Evolutionary conservation across 257 asterid species (phyloP).

Genomic region (Coffea eugenioides): DNA sequence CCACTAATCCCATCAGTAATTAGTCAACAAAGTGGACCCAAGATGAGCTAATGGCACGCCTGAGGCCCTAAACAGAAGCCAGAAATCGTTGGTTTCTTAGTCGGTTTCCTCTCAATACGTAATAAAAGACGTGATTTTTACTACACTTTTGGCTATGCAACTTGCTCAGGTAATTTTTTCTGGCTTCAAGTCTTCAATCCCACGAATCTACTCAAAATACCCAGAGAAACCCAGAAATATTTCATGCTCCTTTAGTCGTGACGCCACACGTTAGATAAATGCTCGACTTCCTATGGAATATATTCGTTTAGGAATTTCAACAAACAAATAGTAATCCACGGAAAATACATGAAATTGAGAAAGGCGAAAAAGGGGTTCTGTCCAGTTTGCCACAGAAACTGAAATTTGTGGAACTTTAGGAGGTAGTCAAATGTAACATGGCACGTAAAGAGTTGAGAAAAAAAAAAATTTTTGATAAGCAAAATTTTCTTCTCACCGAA

Average conservation of each 20-base stretch:
- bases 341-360: not conserved
- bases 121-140: not conserved
- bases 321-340: not conserved
- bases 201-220: not conserved
- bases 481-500: not conserved
- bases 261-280: not conserved
- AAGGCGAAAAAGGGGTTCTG: no score
- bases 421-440: not conserved
- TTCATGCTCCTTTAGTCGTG: not conserved
- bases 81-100: not conserved
- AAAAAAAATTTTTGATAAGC: not conserved
- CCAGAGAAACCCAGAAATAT: not conserved
- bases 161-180: not conserved
- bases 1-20: not conserved
- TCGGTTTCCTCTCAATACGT: not conserved
- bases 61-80: not conserved
- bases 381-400: not conserved
- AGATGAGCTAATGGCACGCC: not conserved
- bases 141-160: not conserved
- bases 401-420: not conserved
- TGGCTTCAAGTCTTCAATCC: not conserved
- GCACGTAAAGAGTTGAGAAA: not conserved
- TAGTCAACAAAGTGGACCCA: not conserved
- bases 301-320: not conserved
- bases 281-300: not conserved